A percentile compares a stretch with the other conserved stretches of the same genome.
Conservation (phyloP, 2,329 filamentous ascomycete species). For the Teratosphaeria viscida region DNA sequence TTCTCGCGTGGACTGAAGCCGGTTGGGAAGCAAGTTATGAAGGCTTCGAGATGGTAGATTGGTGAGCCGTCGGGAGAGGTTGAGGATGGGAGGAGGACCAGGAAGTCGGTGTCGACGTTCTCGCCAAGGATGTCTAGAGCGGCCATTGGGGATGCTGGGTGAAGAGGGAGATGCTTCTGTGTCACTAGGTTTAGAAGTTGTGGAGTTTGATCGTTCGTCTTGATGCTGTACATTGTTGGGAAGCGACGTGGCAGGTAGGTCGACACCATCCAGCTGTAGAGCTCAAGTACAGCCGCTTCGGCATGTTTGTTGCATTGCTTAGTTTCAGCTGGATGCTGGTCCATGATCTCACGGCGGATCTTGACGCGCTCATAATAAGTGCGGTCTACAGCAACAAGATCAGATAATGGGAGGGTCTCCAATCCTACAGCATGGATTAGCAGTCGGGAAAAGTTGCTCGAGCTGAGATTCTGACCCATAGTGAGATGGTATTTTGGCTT, state of each 20-base stretch:
- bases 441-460: conserved; percentile 7
- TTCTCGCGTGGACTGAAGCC: conserved; percentile 50
- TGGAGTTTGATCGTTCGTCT: background rate
- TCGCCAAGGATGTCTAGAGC: conserved; percentile 41
- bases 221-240: conserved; percentile 34
- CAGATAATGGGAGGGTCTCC: conserved; percentile 41
- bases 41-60: conserved; percentile 46
- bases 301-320: conserved; percentile 28
- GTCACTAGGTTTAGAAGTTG: conserved; percentile 35
- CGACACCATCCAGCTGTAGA: conserved; percentile 45
- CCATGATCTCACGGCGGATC: conserved; percentile 39
- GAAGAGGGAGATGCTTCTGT: conserved; percentile 31
- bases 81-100: conserved; percentile 43
- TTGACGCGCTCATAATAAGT: conserved; percentile 45
- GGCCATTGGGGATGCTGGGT: conserved; percentile 21
- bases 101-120: conserved; percentile 50
- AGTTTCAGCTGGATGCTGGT: conserved; percentile 32
- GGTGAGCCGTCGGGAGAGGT: conserved; percentile 15
- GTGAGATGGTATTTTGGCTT: conserved; percentile 53
- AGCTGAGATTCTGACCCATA: conserved; percentile 41
- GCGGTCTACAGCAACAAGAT: conserved; percentile 49
- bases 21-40: conserved; percentile 45
- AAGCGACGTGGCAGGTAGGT: conserved; percentile 49
- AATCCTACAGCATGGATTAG: conserved; percentile 33
- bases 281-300: conserved; percentile 42